Percentiles rank a stretch among this genome's conserved stretches.
These are phyloP conservation scores for Candida pseudoglaebosa DNA, from an alignment of 805 yeast species.

Conservation along the genomic window DNA sequence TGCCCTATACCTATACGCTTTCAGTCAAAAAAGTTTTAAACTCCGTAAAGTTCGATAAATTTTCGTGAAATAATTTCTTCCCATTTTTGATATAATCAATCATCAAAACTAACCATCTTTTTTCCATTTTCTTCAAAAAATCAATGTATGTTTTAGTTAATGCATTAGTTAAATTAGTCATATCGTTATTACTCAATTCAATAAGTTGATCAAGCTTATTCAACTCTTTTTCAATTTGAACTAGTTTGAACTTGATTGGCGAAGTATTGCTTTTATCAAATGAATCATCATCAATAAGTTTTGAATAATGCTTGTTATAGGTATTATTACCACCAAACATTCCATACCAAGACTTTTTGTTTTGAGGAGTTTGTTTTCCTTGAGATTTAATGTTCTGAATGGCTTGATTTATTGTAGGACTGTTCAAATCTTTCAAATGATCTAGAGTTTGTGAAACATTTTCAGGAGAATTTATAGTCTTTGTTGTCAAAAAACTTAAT, in stretches of 20 bases:
- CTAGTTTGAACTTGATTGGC: constrained; percentile 26
- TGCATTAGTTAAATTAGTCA: constrained; percentile 39
- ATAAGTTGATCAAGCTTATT: constrained; percentile 47
- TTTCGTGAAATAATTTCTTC: constrained; percentile 28
- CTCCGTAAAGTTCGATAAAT: constrained; percentile 31
- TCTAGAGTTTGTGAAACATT: constrained; percentile 13
- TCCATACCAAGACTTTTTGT: constrained; percentile 41
- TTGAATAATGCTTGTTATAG: constrained; percentile 10
- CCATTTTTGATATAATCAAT: constrained; percentile 33
- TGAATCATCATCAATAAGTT: constrained; percentile 5
- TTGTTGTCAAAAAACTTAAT: constrained; percentile 15
- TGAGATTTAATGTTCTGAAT: constrained; percentile 28
- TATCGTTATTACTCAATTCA: constrained; percentile 39
- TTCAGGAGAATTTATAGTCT: background rate
- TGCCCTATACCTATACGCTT: constrained; percentile 1
- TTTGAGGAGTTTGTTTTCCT: constrained; percentile 15
- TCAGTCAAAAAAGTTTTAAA: constrained; percentile 17
- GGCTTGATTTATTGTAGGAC: constrained; percentile 37
- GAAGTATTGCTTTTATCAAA: background rate
- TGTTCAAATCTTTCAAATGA: constrained; percentile 32
- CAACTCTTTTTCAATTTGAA: constrained; percentile 38
- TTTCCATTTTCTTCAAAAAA: constrained; percentile 36
- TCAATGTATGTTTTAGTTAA: constrained; percentile 39
- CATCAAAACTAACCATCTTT: constrained; percentile 36
- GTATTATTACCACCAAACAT: constrained; percentile 35